These are phyloP conservation scores for Fusarium siculi DNA, from an alignment of 2,329 filamentous ascomycete genomes.

Conservation along the genomic window DNA sequence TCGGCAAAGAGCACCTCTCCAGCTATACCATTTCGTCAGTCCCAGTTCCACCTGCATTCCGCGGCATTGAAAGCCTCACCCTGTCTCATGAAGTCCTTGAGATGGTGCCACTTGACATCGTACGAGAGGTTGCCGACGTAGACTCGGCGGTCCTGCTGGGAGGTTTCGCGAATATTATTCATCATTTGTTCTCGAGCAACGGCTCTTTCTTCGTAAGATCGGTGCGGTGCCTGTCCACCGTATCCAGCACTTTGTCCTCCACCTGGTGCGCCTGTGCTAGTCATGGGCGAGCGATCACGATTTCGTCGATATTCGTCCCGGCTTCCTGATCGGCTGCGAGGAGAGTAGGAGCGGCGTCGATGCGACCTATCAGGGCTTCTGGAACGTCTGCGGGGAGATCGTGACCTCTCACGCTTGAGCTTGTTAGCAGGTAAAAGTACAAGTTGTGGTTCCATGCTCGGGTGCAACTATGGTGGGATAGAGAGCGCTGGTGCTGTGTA, in stretches of 20 bases:
- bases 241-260: constrained; percentile 77
- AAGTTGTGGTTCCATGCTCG: constrained; percentile 30
- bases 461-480: constrained; percentile 13
- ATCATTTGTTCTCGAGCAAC: constrained; percentile 95
- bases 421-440: constrained; percentile 43
- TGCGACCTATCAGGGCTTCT: constrained; percentile 79
- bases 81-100: constrained; percentile 99
- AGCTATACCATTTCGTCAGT: constrained; percentile 69
- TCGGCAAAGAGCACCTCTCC: constrained; percentile 99
- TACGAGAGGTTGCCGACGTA: constrained; percentile 99
- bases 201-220: constrained; percentile 85
- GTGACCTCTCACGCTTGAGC: constrained; percentile 82
- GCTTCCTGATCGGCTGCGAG: constrained; percentile 79
- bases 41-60: constrained; percentile 43
- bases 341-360: constrained; percentile 81
- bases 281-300: constrained; percentile 86
- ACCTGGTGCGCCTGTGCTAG: constrained; percentile 73
- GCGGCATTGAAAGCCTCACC: constrained; percentile 69
- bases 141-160: constrained; percentile 98
- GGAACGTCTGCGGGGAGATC: constrained; percentile 83
- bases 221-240: constrained; percentile 69
- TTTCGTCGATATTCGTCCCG: constrained; percentile 80
- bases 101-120: constrained; percentile 99
- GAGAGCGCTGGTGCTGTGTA: constrained; percentile 6
- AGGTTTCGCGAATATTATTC: constrained; percentile 90